These are phyloP conservation scores for Aspergillus eucalypticola DNA, from an alignment of 2,329 filamentous ascomycete species.

Conservation along the genomic window DNA sequence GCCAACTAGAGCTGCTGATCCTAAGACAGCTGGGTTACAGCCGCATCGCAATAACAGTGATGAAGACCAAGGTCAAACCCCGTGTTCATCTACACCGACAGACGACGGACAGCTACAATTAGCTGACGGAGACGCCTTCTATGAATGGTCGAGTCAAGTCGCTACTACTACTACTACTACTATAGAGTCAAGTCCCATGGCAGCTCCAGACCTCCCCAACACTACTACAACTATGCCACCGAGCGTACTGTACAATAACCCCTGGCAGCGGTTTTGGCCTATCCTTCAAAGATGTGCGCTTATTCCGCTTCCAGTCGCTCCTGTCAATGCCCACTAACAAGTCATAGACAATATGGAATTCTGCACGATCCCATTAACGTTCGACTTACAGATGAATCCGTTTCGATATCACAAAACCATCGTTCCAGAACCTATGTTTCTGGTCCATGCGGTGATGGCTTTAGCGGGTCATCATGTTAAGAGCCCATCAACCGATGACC, in stretches of 20 bases:
- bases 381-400: background rate
- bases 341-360: slow-evolving; percentile 5
- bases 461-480: slow-evolving; percentile 7
- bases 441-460: slow-evolving; percentile 7
- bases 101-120: no score
- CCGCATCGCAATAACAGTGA: no score
- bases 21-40: no score
- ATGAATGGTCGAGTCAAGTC: no score
- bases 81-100: no score
- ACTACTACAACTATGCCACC: background rate
- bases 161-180: background rate
- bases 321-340: background rate
- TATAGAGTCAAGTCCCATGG: background rate
- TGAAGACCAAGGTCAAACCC: no score
- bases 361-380: slow-evolving; percentile 6
- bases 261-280: background rate
- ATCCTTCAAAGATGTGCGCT: slow-evolving; percentile 3
- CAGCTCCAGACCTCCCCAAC: background rate
- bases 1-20: no score
- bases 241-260: background rate
- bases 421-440: background rate
- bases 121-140: no score
- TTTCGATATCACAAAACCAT: background rate
- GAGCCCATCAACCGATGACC: background rate
- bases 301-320: background rate